Conservation (phyloP, 106 monocot species). For the Dioscorea dumetorum region DNA sequence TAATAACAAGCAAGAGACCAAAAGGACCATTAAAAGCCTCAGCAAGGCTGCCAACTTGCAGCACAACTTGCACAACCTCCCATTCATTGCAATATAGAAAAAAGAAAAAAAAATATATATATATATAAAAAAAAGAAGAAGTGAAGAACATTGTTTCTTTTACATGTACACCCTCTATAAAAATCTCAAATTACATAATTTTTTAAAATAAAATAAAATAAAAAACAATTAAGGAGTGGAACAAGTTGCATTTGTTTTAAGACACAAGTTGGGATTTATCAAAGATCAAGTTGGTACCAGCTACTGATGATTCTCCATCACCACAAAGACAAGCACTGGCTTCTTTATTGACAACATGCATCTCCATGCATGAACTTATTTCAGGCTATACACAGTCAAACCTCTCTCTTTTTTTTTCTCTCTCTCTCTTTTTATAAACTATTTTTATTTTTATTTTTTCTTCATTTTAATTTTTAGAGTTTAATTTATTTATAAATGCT, state of each 20-base stretch:
- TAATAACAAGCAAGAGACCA: neutral
- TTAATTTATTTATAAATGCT: neutral
- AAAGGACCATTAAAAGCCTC: neutral
- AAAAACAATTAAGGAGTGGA: neutral
- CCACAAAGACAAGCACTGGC: neutral
- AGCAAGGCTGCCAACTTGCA: neutral
- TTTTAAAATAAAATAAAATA: neutral
- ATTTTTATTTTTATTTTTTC: neutral
- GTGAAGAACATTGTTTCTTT: neutral
- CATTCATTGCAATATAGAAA: constrained; percentile 1
- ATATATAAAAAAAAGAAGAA: neutral
- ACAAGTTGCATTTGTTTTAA: constrained; percentile 10
- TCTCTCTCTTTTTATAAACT: no score
- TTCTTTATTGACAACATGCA: constrained; percentile 6
- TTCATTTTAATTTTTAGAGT: neutral
- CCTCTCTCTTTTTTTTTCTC: no score
- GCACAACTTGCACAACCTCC: constrained; percentile 8
- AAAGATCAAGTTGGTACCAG: constrained; percentile 5
- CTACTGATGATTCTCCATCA: constrained; percentile 6
- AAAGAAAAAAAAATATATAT: neutral
- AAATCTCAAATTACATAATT: neutral
- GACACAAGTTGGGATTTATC: constrained; percentile 7
- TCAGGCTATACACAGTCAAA: neutral
- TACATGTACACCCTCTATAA: neutral
- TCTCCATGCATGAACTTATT: neutral